Base-by-base conservation (phyloP, 805 yeast species). In the Dipodascopsis tothii region DNA sequence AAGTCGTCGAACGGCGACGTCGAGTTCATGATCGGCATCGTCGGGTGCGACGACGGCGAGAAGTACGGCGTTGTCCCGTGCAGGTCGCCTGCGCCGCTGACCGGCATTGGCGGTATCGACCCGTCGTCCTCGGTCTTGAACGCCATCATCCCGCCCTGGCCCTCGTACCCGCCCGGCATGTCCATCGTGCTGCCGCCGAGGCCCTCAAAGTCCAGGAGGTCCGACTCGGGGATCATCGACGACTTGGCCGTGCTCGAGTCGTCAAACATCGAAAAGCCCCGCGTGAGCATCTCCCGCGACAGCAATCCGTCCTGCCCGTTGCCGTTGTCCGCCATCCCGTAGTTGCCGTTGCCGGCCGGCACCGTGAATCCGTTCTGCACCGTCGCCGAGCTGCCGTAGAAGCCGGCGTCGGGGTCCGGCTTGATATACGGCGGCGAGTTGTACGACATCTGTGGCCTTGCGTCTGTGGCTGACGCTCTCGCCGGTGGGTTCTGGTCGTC, bases 1-100 rank as follows among this genome's bases (percentile, higher is more conserved):
- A 54, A 57, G 35, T 56, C 59, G 42, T 60, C 59, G 40, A 58
- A 58, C 20, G 63, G 61, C 9, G 61, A 57, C 23, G 60, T 45
- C 11, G 59, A 52, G 33, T 41, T 54, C 20, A 56, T 55, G 5
- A 56, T 40, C 1, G 62, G 58, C 42, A 45, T 18, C 3, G 21
- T 27, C 7, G 34, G 35, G 9, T 39, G 33, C 5, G 42, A 34
- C 17, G 53, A 37, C 28, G 53, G 53, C 30, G 53, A 49, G 33
- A 49, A 43, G 30, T 49, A 49, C 28, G 30, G 9, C 30, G 30
- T 9, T 9, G 9, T 25, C 14, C 14, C 11, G 14, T 9, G 14
- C 9, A 9, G 11, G 11, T 9, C 14, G 9, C 30, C 30, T 9
- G 30, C 30, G 30, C 30, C 30, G 30, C 11, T 9, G 30, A 14